These are phyloP conservation scores for Apiotrichum montevideense DNA, from an alignment of 1,284 basidiomycete species.

Conservation along the genomic window DNA sequence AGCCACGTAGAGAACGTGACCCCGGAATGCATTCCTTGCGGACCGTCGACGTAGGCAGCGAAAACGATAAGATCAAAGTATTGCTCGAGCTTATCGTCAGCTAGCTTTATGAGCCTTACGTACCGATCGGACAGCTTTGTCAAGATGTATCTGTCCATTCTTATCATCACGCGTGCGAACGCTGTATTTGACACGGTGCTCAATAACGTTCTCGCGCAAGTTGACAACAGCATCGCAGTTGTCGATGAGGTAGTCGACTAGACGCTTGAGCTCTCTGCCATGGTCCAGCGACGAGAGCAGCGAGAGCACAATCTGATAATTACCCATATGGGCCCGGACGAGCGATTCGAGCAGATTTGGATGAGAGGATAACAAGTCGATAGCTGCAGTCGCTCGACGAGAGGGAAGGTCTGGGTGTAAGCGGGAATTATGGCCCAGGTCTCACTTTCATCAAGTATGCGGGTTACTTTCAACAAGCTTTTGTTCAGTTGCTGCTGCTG, in stretches of 20 bases:
- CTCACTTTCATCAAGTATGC: slow-evolving; percentile 60
- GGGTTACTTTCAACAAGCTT: slow-evolving; percentile 74
- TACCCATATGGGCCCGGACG: slow-evolving; percentile 78
- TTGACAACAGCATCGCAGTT: slow-evolving; percentile 85
- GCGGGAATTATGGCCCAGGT: neutral
- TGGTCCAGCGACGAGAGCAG: slow-evolving; percentile 81
- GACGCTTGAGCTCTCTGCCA: slow-evolving; percentile 69
- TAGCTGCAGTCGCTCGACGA: slow-evolving; percentile 56
- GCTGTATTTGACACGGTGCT: slow-evolving; percentile 75
- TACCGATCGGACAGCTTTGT: slow-evolving; percentile 48
- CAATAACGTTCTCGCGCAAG: slow-evolving; percentile 78
- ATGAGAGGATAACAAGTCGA: slow-evolving; percentile 73
- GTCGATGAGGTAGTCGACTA: slow-evolving; percentile 85
- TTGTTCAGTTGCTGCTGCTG: slow-evolving; percentile 78
- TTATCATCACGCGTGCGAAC: slow-evolving; percentile 69
- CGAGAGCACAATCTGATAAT: slow-evolving; percentile 82
- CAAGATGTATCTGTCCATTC: slow-evolving; percentile 40
- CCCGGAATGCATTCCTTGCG: slow-evolving; percentile 57
- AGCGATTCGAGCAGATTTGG: slow-evolving; percentile 75
- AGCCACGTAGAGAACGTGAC: slow-evolving; percentile 83
- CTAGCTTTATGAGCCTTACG: slow-evolving; percentile 1
- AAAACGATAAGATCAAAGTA: slow-evolving; percentile 93
- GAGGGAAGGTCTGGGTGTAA: slow-evolving; percentile 40
- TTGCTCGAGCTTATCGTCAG: slow-evolving; percentile 50
- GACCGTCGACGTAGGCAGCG: slow-evolving; percentile 77